phyloP scores from a whole-genome alignment of 176 grass and related monocot genomes.

The Ananas comosus region DNA sequence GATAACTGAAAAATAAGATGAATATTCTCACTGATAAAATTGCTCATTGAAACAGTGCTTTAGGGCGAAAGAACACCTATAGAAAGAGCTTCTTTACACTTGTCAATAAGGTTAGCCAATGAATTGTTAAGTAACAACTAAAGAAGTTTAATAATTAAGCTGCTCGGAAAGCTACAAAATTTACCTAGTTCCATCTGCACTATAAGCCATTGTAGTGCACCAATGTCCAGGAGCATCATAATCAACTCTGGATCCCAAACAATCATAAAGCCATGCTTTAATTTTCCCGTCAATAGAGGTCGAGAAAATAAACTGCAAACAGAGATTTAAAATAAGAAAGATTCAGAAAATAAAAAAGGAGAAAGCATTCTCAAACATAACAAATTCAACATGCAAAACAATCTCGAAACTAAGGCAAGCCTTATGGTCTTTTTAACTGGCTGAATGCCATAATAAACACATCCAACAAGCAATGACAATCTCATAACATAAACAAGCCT shows the following conservation, averaged over 20 bases:
- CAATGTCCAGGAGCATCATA: slow-evolving; percentile 99
- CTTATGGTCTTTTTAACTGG: not conserved
- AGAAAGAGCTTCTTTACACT: too few species aligned
- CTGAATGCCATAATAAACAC: too few species aligned
- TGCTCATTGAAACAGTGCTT: too few species aligned
- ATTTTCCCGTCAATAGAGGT: slow-evolving; percentile 99
- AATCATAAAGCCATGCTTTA: slow-evolving; percentile 98
- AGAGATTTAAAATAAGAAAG: slow-evolving; percentile 11
- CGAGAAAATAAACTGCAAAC: slow-evolving; percentile 93
- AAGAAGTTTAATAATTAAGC: not conserved
- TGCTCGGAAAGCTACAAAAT: slow-evolving; percentile 5
- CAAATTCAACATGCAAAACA: not conserved
- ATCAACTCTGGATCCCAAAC: slow-evolving; percentile 93
- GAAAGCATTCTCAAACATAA: not conserved
- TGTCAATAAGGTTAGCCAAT: too few species aligned
- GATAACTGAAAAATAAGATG: not conserved
- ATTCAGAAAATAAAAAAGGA: slow-evolving; percentile 5
- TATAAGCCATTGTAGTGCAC: slow-evolving; percentile 98
- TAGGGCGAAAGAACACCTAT: not conserved
- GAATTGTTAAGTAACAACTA: not conserved
- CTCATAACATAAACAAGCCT: too few species aligned
- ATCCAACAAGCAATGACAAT: too few species aligned
- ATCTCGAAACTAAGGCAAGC: not conserved
- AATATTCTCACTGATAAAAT: too few species aligned
- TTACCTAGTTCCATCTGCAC: slow-evolving; percentile 87